Evolutionary conservation across 2,329 filamentous ascomycete genomes (phyloP), one percentile per base, ranked within the genome.

Genomic region (Pestalotiopsis sp.): DNA sequence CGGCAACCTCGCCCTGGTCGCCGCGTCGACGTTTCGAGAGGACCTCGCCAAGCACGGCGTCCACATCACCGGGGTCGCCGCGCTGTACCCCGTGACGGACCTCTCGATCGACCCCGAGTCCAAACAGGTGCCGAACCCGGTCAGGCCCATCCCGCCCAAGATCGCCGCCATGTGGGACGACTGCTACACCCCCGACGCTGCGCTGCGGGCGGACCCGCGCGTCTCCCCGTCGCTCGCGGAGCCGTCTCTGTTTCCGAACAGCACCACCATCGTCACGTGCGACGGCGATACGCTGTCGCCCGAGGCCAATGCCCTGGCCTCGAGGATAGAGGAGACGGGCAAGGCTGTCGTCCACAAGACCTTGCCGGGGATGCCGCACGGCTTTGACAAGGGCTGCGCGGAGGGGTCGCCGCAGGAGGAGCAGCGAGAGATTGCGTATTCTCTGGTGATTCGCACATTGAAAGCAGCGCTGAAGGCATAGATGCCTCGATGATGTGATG

Each of bases 171-270:
- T 71, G 17, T 70, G 70, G 39, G 70, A 70, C 56, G 65, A 72
- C 39, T 68, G 65, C 45, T 72, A 72, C 57, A 68, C 66, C 39
- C 71, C 71, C 1, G 70, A 73, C 41, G 36, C 65, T n/a, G 38
- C 27, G 14, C 39, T 36, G 14, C 66, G 70, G 45, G 70, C 23
- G 13, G 69, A 72, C 3, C 71, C 72, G 1, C 66, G 68, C 23
- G 59, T 70, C 61, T 72, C 71, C 14, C 70, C 68, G 12, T 59
- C 49, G 11, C 70, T 71, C 14, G 66, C 72, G 13, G 60, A 70
- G 23, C 39, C 66, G 9, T 58, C 66, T 12, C 61, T 72, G 45
- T 73, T 73, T 49, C 69, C 71, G 3, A 41, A 57, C 2, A n/a
- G 39, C 57, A 69, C 71, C 20, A 71, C 58, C 1, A 64, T 72